Evolutionary conservation across 306 rosid genomes (phyloP), one percentile per base, ranked within the genome.

Genomic region (Calophaca sinica): DNA sequence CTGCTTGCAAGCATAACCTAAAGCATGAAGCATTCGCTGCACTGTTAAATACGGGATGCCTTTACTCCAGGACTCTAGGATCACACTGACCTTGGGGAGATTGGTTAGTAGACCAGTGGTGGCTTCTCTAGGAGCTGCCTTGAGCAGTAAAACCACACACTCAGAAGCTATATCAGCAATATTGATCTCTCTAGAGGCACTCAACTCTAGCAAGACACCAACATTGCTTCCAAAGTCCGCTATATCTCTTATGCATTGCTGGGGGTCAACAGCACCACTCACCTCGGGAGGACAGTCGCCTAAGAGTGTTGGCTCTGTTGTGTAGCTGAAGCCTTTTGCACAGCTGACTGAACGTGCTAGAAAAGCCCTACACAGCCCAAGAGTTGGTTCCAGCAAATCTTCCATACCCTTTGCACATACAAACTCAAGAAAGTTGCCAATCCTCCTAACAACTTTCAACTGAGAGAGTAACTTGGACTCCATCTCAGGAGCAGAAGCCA

Each of bases 51-150:
- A 89, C 72, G 90, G 69, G 41, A 62, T 62, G 64, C 89, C 88
- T 81, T 81, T 85, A 29, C 73, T 78, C 96, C 90, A 91, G 11
- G 92, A 90, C 89, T 90, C 96, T 1, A 94, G 81, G 81, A 90
- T 82, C 65, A 79, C 82, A 38, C 82, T 85, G 66, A 94, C 87
- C 83, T 90, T 94, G 50, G 89, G 84, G 44, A 94, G 97, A 71
- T 90, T 92, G 71, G 98, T 90, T 50, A 94, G 88, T 41, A 94
- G 77, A 83, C 96, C 89, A 52, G 99, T 84, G 7, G 93, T 92
- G 64, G 92, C 92, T 87, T 94, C 99, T 84, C 98, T 90, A 31
- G 97, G 99, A 84, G 99, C 96, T 58, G 93, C 92, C 86, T 86
- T 90, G 48, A 90, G 82, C 74, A 90, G 81, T 79, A 91, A 82